Conservation (phyloP, 2,329 filamentous ascomycete species). For the Colletotrichum endophyticum region DNA sequence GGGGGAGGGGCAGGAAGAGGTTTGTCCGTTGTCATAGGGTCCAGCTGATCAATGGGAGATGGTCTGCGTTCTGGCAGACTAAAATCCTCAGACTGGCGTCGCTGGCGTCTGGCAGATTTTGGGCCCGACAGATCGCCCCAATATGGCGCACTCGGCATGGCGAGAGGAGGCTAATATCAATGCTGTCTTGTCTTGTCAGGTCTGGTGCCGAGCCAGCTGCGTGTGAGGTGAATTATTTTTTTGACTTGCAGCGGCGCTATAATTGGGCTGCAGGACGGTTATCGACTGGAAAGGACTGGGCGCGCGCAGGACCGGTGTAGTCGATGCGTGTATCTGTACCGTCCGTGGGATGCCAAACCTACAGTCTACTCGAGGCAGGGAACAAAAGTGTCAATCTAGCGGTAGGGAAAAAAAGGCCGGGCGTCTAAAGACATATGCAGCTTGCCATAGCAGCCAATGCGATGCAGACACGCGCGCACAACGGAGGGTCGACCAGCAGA, state of each 20-base stretch:
- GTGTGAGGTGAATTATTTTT: background rate
- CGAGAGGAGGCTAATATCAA: constrained; percentile 21
- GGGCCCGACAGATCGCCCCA: constrained; percentile 51
- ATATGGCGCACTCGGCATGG: constrained; percentile 42
- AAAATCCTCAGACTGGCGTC: constrained; percentile 22
- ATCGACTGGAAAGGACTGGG: constrained; percentile 2
- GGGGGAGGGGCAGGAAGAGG: background rate
- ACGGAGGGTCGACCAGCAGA: background rate
- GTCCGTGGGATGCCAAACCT: constrained; percentile 1
- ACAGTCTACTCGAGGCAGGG: constrained; percentile 5
- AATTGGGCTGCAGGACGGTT: constrained; percentile 10
- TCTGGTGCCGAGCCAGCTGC: background rate
- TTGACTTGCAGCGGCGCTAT: background rate
- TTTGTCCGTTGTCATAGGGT: constrained; percentile 9
- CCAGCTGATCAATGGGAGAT: constrained; percentile 24
- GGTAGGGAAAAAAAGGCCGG: constrained; percentile 17
- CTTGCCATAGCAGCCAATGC: constrained; percentile 44
- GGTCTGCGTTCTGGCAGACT: constrained; percentile 5
- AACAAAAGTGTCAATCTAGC: constrained; percentile 8
- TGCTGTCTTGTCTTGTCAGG: constrained; percentile 25
- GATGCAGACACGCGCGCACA: constrained; percentile 45
- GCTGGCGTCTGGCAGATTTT: constrained; percentile 20
- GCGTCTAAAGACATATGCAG: constrained; percentile 23
- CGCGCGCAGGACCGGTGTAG: constrained; percentile 3
- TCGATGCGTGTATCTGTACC: background rate